Percentiles rank a stretch among this genome's conserved stretches.
These are phyloP conservation scores for Forsythia viridissima DNA, from an alignment of 257 asterid species.

Conservation along the genomic window DNA sequence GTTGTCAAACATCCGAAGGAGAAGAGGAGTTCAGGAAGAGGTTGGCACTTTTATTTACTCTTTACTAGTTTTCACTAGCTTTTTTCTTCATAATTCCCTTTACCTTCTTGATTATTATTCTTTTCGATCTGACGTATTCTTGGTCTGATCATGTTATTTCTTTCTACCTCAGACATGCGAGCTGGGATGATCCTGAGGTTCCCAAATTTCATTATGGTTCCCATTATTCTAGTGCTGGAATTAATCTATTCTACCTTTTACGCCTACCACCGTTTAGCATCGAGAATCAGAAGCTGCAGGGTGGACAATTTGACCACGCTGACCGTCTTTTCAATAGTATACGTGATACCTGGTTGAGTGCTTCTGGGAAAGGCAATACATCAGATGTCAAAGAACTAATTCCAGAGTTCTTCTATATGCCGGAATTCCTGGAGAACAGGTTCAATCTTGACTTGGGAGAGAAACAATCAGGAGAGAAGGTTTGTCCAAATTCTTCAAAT, in stretches of 20 bases:
- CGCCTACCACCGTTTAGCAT: slow-evolving; percentile 90
- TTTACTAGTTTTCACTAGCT: neutral
- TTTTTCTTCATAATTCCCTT: neutral
- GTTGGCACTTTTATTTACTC: slow-evolving; percentile 37
- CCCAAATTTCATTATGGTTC: slow-evolving; percentile 99
- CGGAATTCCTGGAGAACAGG: slow-evolving; percentile 87
- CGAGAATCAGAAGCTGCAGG: slow-evolving; percentile 95
- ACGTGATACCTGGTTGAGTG: slow-evolving; percentile 93
- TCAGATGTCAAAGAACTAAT: slow-evolving; percentile 98
- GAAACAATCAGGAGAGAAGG: slow-evolving; percentile 99
- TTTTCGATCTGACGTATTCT: slow-evolving; percentile 15
- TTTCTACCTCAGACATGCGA: slow-evolving; percentile 63
- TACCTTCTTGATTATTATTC: neutral
- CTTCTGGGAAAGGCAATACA: slow-evolving; percentile 97
- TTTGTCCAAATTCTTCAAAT: slow-evolving; percentile 31
- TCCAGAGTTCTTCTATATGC: slow-evolving; percentile 96
- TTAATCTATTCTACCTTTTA: slow-evolving; percentile 91
- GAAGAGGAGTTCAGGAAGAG: slow-evolving; percentile 97
- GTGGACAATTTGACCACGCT: slow-evolving; percentile 99
- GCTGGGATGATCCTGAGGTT: slow-evolving; percentile 99
- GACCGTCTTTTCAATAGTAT: slow-evolving; percentile 96
- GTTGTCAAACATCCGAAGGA: slow-evolving; percentile 93
- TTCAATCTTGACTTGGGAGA: slow-evolving; percentile 95
- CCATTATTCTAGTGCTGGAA: slow-evolving; percentile 98
- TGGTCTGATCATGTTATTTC: slow-evolving; percentile 12